Evolutionary conservation across 495 filamentous ascomycete species (phyloP).

Genomic region (Letharia columbiana): DNA sequence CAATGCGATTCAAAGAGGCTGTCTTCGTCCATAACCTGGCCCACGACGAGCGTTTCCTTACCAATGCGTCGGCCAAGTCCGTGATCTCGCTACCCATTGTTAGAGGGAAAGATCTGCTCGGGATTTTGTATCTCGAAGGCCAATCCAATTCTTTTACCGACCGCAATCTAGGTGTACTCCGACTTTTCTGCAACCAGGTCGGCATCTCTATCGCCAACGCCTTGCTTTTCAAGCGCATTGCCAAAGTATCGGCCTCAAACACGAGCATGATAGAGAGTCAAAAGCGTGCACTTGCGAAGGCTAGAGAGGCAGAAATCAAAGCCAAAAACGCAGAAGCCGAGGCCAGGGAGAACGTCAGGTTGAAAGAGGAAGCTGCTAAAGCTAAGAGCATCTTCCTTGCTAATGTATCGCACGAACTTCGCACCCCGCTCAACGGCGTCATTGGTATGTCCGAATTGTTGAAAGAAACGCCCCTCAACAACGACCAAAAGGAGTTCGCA

Average conservation of each 20-base stretch:
- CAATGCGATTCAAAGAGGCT: conserved; percentile 71
- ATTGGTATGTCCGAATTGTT: conserved; percentile 86
- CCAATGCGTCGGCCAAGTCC: conserved; percentile 64
- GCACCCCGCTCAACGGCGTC: conserved; percentile 80
- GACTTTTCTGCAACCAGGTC: conserved; percentile 81
- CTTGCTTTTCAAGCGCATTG: conserved; percentile 69
- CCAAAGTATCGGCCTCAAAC: conserved; percentile 72
- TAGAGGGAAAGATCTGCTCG: conserved; percentile 68
- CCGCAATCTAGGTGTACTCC: conserved; percentile 74
- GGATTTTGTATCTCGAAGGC: conserved; percentile 79
- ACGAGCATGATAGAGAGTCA: conserved; percentile 82
- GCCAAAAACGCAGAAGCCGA: conserved; percentile 74
- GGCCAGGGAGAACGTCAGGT: conserved; percentile 76
- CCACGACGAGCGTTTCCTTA: conserved; percentile 79
- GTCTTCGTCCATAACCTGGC: conserved; percentile 78
- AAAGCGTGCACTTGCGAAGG: conserved; percentile 70
- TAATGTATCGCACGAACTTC: conserved; percentile 81
- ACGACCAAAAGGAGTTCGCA: conserved; percentile 83
- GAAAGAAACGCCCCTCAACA: conserved; percentile 64
- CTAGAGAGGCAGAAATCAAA: conserved; percentile 71
- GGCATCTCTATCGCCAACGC: conserved; percentile 84
- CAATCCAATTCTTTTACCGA: conserved; percentile 80
- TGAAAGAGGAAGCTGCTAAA: conserved; percentile 84
- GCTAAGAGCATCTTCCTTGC: conserved; percentile 90
- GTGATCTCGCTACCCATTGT: conserved; percentile 81